phyloP scores from a whole-genome alignment of 2,329 filamentous ascomycete species.

The Seiridium unicorne region DNA sequence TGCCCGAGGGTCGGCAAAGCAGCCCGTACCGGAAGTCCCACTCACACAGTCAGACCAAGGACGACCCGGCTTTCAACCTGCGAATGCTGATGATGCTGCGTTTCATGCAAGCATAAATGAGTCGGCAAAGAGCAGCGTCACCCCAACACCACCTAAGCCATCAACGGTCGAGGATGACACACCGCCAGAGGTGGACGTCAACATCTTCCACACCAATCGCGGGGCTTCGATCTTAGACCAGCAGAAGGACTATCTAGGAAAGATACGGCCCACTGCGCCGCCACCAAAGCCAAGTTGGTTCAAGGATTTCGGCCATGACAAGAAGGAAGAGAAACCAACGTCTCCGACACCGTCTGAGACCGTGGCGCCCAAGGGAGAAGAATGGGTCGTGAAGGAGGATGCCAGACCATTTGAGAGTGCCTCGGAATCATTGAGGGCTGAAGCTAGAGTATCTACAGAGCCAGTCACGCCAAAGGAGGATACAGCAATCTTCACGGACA shows the following conservation, averaged over 20 bases:
- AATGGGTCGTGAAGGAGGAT: neutral
- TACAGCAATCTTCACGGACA: neutral
- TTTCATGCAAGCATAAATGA: neutral
- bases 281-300: conserved; percentile 28
- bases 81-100: neutral
- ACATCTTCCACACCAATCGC: conserved; percentile 46
- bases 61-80: neutral
- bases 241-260: conserved; percentile 19
- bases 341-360: neutral
- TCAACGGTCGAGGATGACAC: conserved; percentile 26
- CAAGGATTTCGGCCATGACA: conserved; percentile 30
- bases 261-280: conserved; percentile 15
- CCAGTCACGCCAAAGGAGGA: neutral
- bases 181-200: conserved; percentile 40
- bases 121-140: neutral
- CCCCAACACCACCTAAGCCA: neutral
- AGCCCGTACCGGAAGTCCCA: neutral
- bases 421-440: neutral
- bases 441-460: neutral
- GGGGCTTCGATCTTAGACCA: conserved; percentile 42
- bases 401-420: neutral
- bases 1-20: neutral
- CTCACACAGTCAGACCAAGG: neutral
- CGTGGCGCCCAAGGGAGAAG: neutral
- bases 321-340: neutral